phyloP scores from a whole-genome alignment of 495 filamentous ascomycete species.

The Annulohypoxylon bovei region DNA sequence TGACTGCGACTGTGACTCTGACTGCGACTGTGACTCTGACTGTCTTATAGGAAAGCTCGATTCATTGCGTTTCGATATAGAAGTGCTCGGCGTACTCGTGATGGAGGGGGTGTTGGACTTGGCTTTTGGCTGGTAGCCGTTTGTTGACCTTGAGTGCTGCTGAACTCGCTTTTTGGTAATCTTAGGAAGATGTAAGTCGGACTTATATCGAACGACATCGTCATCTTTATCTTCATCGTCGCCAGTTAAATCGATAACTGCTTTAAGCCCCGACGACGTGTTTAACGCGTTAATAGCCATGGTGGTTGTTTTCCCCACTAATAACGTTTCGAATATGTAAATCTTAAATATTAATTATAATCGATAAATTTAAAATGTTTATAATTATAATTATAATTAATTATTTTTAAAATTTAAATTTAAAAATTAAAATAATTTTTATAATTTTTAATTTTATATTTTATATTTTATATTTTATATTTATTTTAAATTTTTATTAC shows the following conservation, averaged over 20 bases:
- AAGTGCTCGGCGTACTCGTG: not conserved
- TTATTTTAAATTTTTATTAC: not conserved
- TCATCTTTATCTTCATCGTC: conserved; percentile 17
- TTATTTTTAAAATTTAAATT: conserved; percentile 24
- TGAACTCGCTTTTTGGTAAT: not conserved
- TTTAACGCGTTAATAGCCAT: conserved; percentile 23
- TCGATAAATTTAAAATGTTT: not conserved
- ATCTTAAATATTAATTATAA: conserved; percentile 18
- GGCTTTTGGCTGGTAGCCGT: not conserved
- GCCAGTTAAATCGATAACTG: conserved; percentile 19
- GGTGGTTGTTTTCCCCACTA: conserved; percentile 11
- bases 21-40: no score
- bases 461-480: not conserved
- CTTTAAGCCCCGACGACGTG: not conserved
- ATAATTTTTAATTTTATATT: conserved; percentile 1
- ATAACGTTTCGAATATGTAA: conserved; percentile 8
- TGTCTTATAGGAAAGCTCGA: not conserved
- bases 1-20: no score
- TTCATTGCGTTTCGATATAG: not conserved
- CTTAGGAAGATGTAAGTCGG: no score
- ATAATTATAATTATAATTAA: conserved; percentile 16
- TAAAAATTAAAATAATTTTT: conserved; percentile 13
- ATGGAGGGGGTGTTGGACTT: not conserved
- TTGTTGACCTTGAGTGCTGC: not conserved
- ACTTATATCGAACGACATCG: not conserved